Conservation (phyloP, 2,329 filamentous ascomycete species). For the Bipolaris cookei region DNA sequence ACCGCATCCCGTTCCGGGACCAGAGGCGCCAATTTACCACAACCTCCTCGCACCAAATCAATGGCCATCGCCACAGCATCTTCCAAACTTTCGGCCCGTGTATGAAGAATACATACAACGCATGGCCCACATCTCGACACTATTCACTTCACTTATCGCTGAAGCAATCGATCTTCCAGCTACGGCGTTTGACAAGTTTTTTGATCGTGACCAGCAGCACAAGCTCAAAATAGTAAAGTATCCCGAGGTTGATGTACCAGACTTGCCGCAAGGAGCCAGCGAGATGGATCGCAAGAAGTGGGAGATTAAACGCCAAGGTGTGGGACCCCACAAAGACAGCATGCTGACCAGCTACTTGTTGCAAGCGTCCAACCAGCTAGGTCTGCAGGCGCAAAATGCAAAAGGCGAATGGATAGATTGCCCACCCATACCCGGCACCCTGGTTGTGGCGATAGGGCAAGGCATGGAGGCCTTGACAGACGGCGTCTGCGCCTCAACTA, state of each 20-base stretch:
- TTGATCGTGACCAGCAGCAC: slow-evolving; percentile 74
- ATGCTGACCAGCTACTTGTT: slow-evolving; percentile 84
- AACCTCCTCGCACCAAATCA: slow-evolving; percentile 79
- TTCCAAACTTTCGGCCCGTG: slow-evolving; percentile 71
- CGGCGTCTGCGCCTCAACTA: slow-evolving; percentile 81
- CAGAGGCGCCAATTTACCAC: slow-evolving; percentile 70
- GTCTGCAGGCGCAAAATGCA: slow-evolving; percentile 83
- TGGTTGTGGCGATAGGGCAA: slow-evolving; percentile 88
- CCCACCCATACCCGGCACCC: slow-evolving; percentile 74
- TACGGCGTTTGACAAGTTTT: slow-evolving; percentile 77
- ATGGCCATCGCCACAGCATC: slow-evolving; percentile 70
- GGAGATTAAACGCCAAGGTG: slow-evolving; percentile 64
- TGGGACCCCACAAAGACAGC: slow-evolving; percentile 83
- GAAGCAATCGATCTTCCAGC: slow-evolving; percentile 77
- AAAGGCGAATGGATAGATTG: slow-evolving; percentile 82
- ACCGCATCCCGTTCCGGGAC: slow-evolving; percentile 69
- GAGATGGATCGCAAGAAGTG: slow-evolving; percentile 50
- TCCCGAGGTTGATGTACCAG: slow-evolving; percentile 63
- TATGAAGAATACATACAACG: slow-evolving; percentile 77
- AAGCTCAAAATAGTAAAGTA: slow-evolving; percentile 92
- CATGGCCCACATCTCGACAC: slow-evolving; percentile 75
- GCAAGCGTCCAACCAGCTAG: slow-evolving; percentile 76
- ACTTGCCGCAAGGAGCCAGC: slow-evolving; percentile 35
- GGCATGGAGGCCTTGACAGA: slow-evolving; percentile 84
- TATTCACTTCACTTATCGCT: slow-evolving; percentile 80